Evolutionary conservation across 257 asterid genomes (phyloP), one percentile per base, ranked within the genome.

Genomic region (Ajuga chamaepitys): DNA sequence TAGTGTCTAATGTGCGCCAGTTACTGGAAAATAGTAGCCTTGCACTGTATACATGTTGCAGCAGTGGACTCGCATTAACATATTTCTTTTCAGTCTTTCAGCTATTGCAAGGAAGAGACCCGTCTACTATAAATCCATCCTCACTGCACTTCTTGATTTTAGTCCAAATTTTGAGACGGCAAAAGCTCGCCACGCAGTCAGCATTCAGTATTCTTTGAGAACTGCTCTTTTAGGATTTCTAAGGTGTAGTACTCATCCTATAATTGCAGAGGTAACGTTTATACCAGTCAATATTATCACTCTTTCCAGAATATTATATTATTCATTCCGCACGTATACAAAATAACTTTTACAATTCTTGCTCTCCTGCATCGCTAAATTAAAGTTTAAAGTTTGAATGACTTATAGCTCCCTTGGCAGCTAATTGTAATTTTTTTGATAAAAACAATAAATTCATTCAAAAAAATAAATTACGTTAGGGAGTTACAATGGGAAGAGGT

Each of bases 201-300:
- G 99, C 76, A 78, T 90, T 64, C 96, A 81, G 82, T 94, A 88
- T 77, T 82, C 97, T 61, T 47, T 94, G 77, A 79, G 97, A 80
- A 94, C 95, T 60, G 95, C 97, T 44, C 83, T 86, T 78, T 71
- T 94, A 78, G 97, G 99, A 71, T 94, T 94, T 77, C 79, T 94
- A 71, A 85, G 94, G 83, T 88, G 97, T 81, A 78, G 97, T 81
- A 78, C 89, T 13, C 89, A 84, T 82, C 93, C 97, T 35, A 66
- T 73, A 55, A 72, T 85, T 65, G 56, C 75, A 35, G 99, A 94
- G 99, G 99, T 87, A 78, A 76, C 78, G 70, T 59, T 52, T 70
- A 41, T 64, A 37, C 64, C 41, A 52, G 62, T 41, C 21, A 34
- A 6, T 17, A 44, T 17, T 55, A 40, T 48, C 18, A 24, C 21